Evolutionary conservation across 2,329 filamentous ascomycete genomes (phyloP).

Genomic region (Penicillium sp.): DNA sequence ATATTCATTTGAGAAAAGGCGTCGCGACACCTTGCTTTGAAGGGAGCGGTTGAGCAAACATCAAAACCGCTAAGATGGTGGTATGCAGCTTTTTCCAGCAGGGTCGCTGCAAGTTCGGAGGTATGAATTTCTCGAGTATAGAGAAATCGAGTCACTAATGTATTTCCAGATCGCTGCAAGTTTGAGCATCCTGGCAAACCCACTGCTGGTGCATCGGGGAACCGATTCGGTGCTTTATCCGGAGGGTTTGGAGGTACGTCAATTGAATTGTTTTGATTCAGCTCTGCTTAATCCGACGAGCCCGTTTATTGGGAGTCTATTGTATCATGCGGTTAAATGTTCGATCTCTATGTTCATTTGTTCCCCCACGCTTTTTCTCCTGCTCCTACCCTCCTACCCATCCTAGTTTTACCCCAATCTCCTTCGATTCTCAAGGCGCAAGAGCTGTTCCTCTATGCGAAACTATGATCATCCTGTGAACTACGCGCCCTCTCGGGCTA

Average conservation of each 20-base stretch:
- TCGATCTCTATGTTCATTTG: background rate
- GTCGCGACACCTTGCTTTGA: background rate
- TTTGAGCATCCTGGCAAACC: conserved; percentile 55
- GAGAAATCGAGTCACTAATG: background rate
- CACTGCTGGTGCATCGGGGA: conserved; percentile 43
- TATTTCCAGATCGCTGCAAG: conserved; percentile 54
- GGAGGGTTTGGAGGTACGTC: conserved; percentile 43
- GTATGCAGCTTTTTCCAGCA: conserved; percentile 65
- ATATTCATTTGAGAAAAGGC: background rate
- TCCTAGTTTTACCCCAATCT: background rate
- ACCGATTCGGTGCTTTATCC: conserved; percentile 58
- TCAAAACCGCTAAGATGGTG: conserved; percentile 32
- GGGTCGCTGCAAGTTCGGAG: conserved; percentile 64
- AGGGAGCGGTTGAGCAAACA: background rate
- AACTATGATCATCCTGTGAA: background rate
- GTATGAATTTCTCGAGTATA: conserved; percentile 41
- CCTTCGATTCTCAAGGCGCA: background rate
- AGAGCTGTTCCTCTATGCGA: background rate
- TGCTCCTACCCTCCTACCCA: background rate
- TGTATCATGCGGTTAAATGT: background rate
- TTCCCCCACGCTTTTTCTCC: background rate
- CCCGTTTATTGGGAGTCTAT: background rate
- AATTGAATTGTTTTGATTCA: background rate
- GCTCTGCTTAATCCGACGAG: background rate
- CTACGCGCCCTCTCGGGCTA: background rate